phyloP scores from a whole-genome alignment of 2,329 filamentous ascomycete species.

The Arthroderma sp. region DNA sequence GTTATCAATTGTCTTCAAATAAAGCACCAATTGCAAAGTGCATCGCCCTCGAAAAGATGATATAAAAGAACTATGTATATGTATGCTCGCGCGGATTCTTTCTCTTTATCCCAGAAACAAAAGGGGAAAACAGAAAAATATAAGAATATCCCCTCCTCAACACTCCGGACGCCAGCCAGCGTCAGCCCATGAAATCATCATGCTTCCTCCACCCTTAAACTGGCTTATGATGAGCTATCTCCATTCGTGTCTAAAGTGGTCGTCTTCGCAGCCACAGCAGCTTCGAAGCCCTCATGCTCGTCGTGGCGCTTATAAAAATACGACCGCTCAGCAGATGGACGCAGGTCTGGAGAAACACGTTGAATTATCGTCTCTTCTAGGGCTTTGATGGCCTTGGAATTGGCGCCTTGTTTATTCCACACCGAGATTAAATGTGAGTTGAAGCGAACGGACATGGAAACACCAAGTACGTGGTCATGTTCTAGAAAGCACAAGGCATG shows the following conservation, averaged over 20 bases:
- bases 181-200: background rate
- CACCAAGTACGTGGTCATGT: constrained; percentile 74
- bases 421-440: constrained; percentile 79
- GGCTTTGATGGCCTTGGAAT: constrained; percentile 63
- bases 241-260: background rate
- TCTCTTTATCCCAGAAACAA: no score
- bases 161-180: background rate
- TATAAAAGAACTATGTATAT: no score
- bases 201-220: background rate
- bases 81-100: no score
- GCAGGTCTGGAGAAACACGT: constrained; percentile 58
- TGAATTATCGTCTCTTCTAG: constrained; percentile 61
- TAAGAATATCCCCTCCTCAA: background rate
- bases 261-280: constrained; percentile 13
- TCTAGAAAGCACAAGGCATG: constrained; percentile 32
- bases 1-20: no score
- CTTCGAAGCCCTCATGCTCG: constrained; percentile 72
- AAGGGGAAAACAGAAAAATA: background rate
- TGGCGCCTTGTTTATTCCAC: constrained; percentile 82
- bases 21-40: no score
- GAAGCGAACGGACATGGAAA: constrained; percentile 77
- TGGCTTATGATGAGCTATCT: background rate
- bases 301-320: constrained; percentile 75
- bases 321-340: constrained; percentile 46
- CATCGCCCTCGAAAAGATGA: no score